phyloP scores from a whole-genome alignment of 441 rosid species.

The Cnidoscolus chayamansa region DNA sequence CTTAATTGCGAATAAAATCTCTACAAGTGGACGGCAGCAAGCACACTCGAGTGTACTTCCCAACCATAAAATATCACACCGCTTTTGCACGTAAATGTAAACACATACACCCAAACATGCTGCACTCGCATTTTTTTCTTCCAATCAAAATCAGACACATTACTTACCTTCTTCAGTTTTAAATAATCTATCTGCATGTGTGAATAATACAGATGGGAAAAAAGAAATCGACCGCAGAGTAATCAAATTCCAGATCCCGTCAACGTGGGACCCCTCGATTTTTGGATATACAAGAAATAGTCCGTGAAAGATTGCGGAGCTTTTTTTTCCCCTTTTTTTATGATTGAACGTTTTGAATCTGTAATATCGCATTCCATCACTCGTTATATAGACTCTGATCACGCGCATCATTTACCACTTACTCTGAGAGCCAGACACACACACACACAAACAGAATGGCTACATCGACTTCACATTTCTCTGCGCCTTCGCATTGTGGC shows the following conservation, averaged over 20 bases:
- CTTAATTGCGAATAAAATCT: background rate
- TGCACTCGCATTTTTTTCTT: too few species aligned
- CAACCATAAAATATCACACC: too few species aligned
- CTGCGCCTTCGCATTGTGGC: slow-evolving; percentile 30
- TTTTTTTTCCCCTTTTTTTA: slow-evolving; percentile 3
- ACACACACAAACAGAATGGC: slow-evolving; percentile 30
- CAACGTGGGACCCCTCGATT: too few species aligned
- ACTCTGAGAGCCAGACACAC: background rate
- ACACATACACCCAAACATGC: background rate
- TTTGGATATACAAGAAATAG: too few species aligned
- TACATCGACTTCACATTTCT: slow-evolving; percentile 28
- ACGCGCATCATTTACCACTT: background rate
- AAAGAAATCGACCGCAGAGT: too few species aligned
- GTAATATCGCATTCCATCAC: background rate
- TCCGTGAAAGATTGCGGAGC: slow-evolving; percentile 1
- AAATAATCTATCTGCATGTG: too few species aligned
- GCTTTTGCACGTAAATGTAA: too few species aligned
- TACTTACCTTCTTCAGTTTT: too few species aligned
- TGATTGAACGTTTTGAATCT: background rate
- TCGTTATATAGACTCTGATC: background rate
- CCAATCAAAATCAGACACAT: too few species aligned
- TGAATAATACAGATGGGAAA: too few species aligned
- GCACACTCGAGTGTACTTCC: background rate
- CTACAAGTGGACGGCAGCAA: slow-evolving; percentile 12
- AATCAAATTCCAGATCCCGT: too few species aligned